Conservation (phyloP, 1,139 yeast genomes). For the Geotrichum fermentans region DNA sequence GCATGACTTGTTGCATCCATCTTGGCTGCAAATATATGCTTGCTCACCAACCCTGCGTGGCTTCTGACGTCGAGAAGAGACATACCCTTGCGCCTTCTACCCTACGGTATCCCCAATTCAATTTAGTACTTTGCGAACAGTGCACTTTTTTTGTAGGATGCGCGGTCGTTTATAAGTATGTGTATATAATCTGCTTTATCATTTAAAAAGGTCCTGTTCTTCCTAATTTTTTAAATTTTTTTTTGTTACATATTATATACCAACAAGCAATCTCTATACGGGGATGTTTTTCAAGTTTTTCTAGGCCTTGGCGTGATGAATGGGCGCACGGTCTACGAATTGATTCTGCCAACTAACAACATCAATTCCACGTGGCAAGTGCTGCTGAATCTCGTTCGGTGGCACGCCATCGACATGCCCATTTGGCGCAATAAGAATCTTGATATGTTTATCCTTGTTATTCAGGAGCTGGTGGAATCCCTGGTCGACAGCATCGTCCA, state of each 20-base stretch:
- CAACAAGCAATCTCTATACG: neutral
- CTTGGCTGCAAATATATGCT: too few relatives aligned
- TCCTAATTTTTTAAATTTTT: too few relatives aligned
- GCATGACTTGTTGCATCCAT: too few relatives aligned
- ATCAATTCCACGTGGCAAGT: conserved; percentile 13
- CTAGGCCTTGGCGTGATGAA: neutral
- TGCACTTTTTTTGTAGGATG: neutral
- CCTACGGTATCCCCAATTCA: too few relatives aligned
- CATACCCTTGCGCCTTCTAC: too few relatives aligned
- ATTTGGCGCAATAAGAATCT: conserved; percentile 43
- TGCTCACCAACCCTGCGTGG: too few relatives aligned
- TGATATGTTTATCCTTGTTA: conserved; percentile 46
- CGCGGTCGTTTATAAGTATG: neutral
- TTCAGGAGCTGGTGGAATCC: conserved; percentile 44
- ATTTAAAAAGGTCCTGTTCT: too few relatives aligned
- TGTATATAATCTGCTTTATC: too few relatives aligned
- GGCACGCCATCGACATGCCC: conserved; percentile 14
- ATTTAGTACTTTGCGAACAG: too few relatives aligned
- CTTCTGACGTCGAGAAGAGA: too few relatives aligned
- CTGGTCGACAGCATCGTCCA: conserved; percentile 44
- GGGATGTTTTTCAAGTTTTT: neutral
- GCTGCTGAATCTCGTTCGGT: conserved; percentile 8
- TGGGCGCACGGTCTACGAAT: conserved; percentile 2
- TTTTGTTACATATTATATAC: neutral
- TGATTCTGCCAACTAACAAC: conserved; percentile 15